phyloP scores from a whole-genome alignment of 495 filamentous ascomycete species.

The Lophiotrema nucula region DNA sequence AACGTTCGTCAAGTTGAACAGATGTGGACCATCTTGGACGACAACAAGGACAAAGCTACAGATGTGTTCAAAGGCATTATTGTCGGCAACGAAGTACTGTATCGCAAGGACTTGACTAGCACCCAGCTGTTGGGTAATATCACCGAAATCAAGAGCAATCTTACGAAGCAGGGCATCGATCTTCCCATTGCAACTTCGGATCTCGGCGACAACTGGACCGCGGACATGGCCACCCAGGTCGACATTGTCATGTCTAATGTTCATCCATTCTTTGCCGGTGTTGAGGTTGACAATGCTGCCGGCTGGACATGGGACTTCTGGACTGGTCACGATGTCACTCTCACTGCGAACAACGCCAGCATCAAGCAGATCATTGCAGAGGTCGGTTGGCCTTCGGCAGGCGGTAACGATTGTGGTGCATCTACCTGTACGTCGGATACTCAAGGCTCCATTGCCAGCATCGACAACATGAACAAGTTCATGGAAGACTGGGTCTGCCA shows the following conservation, averaged over 20 bases:
- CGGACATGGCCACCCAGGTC: conserved; percentile 60
- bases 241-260: conserved; percentile 96
- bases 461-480: conserved; percentile 80
- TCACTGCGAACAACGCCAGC: conserved; percentile 54
- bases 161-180: conserved; percentile 62
- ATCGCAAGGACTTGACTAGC: conserved; percentile 68
- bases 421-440: conserved; percentile 53
- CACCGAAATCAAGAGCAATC: conserved; percentile 61
- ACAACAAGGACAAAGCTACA: conserved; percentile 50
- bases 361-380: conserved; percentile 74
- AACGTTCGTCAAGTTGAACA: conserved; percentile 75
- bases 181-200: conserved; percentile 86
- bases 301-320: conserved; percentile 87
- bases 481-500: conserved; percentile 85
- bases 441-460: conserved; percentile 69
- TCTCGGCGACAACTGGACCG: conserved; percentile 84
- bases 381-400: conserved; percentile 86
- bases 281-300: conserved; percentile 64
- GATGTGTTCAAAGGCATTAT: conserved; percentile 79
- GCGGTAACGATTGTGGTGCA: conserved; percentile 74
- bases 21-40: conserved; percentile 76
- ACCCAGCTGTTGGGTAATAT: conserved; percentile 48
- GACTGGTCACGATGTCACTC: conserved; percentile 59
- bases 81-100: conserved; percentile 93
- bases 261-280: conserved; percentile 93